These are phyloP conservation scores for Lablab purpureus DNA, from an alignment of 306 rosid genomes.

Conservation along the genomic window DNA sequence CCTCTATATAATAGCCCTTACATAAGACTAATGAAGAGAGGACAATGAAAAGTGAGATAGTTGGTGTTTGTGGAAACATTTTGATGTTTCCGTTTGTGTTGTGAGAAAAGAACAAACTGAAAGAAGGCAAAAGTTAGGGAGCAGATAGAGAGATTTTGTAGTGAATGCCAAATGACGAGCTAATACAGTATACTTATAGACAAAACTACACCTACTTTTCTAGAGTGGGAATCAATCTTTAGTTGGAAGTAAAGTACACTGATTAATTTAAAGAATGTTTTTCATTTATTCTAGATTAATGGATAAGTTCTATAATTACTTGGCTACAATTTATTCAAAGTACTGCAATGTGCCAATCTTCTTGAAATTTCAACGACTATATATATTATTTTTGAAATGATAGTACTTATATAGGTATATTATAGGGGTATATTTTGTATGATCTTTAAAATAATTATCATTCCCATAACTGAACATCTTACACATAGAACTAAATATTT, in stretches of 20 bases:
- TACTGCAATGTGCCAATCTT: neutral
- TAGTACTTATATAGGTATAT: too few species aligned
- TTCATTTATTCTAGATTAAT: conserved; percentile 2
- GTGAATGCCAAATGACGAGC: conserved; percentile 38
- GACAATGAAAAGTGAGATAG: conserved; percentile 34
- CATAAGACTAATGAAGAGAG: conserved; percentile 47
- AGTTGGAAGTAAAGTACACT: conserved; percentile 18
- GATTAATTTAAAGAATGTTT: conserved; percentile 20
- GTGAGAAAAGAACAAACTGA: conserved; percentile 24
- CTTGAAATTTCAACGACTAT: neutral
- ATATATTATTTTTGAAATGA: too few species aligned
- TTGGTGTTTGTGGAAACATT: conserved; percentile 44
- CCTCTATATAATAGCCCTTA: conserved; percentile 38
- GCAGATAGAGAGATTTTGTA: conserved; percentile 24
- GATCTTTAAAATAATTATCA: too few species aligned
- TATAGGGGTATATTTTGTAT: too few species aligned
- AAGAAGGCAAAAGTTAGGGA: conserved; percentile 9
- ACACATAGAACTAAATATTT: too few species aligned
- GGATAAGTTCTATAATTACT: neutral
- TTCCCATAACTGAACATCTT: too few species aligned
- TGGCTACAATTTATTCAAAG: neutral
- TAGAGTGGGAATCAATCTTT: neutral
- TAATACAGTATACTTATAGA: conserved; percentile 44
- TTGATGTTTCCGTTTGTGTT: conserved; percentile 17
- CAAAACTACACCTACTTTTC: conserved; percentile 17